Evolutionary conservation across 2,329 filamentous ascomycete species (phyloP).

Genomic region (Cordyceps pruinosa): DNA sequence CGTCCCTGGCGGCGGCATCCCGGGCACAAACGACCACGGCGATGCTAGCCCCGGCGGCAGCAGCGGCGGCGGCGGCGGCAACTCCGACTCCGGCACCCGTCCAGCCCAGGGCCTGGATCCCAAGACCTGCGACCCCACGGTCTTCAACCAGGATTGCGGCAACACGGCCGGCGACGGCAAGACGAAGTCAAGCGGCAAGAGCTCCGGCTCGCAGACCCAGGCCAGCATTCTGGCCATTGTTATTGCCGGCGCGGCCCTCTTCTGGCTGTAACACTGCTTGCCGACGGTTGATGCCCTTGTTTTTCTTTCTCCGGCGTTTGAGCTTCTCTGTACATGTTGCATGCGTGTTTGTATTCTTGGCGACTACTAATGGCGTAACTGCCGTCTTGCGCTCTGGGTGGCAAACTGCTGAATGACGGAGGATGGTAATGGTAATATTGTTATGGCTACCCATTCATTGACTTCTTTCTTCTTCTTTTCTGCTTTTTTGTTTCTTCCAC

Average conservation of each 20-base stretch:
- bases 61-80: slow-evolving; percentile 18
- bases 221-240: slow-evolving; percentile 32
- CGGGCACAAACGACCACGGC: slow-evolving; percentile 20
- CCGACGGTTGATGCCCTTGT: neutral
- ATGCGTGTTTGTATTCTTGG: neutral
- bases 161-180: slow-evolving; percentile 15
- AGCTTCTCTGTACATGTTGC: neutral
- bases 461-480: neutral
- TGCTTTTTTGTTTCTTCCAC: neutral
- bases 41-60: slow-evolving; percentile 16
- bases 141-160: slow-evolving; percentile 37
- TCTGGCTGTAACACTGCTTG: slow-evolving; percentile 25
- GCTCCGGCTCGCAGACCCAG: slow-evolving; percentile 24
- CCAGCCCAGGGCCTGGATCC: slow-evolving; percentile 1
- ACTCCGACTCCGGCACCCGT: slow-evolving; percentile 16
- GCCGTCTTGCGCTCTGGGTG: neutral
- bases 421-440: slow-evolving; percentile 4
- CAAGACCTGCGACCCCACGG: slow-evolving; percentile 28
- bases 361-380: neutral
- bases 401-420: neutral
- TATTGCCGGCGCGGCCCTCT: slow-evolving; percentile 29
- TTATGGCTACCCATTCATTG: neutral
- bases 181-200: slow-evolving; percentile 20
- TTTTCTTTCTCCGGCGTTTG: neutral
- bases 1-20: slow-evolving; percentile 25